Evolutionary conservation across 148 eudicot genomes (phyloP), one percentile per base, ranked within the genome.

Genomic region (Vaccinium darrowii): DNA sequence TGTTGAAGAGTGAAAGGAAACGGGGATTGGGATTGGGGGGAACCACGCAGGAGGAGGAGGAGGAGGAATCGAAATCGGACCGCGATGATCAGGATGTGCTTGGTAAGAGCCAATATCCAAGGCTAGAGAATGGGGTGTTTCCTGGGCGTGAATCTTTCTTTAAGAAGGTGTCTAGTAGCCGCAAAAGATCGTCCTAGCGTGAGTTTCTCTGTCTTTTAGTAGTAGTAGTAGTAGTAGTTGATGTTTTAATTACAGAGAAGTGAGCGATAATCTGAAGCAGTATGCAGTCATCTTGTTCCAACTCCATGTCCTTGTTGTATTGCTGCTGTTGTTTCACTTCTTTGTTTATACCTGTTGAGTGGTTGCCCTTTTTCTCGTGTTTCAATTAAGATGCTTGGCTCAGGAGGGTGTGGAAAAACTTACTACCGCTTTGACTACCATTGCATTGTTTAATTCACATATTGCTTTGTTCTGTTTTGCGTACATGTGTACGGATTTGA

Each of bases 111-210:
- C 79, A 19, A 7, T 76, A 79, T 11, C 16, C 47, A 12, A 88
- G 36, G 84, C 43, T 7, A 47, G 76, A 54, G 43, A 85, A 67
- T 84, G 80, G 80, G 14, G 86, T 80, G 92, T 95, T 95, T 87
- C 98, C 98, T 19, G 98, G 98, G 53, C 89, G 98, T 67, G 92
- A 90, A 50, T 83, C 91, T 1, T 89, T 95, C 27, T 69, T 95
- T 49, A 89, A 74, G 76, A 91, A 87, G 83, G 93, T 85, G 86
- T 82, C 92, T 0, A 39, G 7, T 71, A 72, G 30, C 60, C 57
- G 86, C 39, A 85, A 79, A 80, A 86, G 88, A n/a, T 49, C 10
- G 5, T 67, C 33, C 33, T 23, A 25, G 73, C 27, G 12, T 25
- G 36, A 67, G 25, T 67, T 25, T 67, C 73, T 12, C 4, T 2